Conservation (phyloP, 306 rosid genomes). For the Psophocarpus tetragonolobus region DNA sequence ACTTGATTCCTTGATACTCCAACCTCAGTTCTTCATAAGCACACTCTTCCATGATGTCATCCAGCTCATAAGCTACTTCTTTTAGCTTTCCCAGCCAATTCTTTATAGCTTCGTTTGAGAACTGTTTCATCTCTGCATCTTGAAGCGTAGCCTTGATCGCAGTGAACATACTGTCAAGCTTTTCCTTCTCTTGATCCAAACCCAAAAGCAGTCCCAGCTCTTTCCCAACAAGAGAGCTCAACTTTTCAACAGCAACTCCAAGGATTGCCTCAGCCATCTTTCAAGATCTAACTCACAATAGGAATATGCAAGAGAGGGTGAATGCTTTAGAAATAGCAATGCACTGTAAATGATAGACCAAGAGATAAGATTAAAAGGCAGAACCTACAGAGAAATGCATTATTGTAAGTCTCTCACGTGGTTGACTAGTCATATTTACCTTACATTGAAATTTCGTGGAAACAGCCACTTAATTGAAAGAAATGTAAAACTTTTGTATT, state of each 20-base stretch:
- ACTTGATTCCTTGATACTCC: too few relatives aligned
- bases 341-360: not conserved
- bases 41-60: slow-evolving; percentile 40
- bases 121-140: slow-evolving; percentile 43
- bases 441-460: not conserved
- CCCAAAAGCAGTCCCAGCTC: slow-evolving; percentile 9
- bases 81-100: slow-evolving; percentile 27
- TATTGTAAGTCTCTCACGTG: not conserved
- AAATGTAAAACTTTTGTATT: too few relatives aligned
- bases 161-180: not conserved
- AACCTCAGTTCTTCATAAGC: not conserved
- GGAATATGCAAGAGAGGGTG: not conserved
- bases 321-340: not conserved
- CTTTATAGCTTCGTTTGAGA: not conserved
- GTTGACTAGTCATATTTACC: too few relatives aligned
- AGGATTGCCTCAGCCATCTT: slow-evolving; percentile 30
- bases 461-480: not conserved
- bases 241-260: not conserved
- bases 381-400: not conserved
- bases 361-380: not conserved
- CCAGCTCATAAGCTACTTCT: slow-evolving; percentile 18
- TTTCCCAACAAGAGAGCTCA: not conserved
- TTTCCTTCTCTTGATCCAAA: not conserved
- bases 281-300: not conserved
- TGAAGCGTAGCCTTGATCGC: slow-evolving; percentile 34